Base-by-base conservation (phyloP, 768 basidiomycete genomes). In the Hemileccinum rubropunctum region DNA sequence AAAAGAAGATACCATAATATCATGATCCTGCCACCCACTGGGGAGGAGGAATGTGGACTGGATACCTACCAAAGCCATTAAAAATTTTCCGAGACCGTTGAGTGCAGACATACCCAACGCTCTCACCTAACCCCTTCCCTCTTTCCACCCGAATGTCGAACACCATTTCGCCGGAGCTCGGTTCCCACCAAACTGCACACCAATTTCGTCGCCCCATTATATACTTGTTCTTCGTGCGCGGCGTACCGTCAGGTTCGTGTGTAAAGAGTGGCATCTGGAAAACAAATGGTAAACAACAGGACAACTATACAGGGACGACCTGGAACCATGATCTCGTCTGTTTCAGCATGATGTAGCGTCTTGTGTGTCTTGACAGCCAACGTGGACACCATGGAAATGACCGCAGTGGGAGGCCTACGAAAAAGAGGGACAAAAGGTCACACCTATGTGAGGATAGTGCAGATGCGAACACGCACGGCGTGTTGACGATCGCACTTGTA, bases 401-500 rank as follows among this genome's bases (percentile, higher is more conserved):
- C 92, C 3, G 74, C 78, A 46, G 72, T 69, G 1, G 91, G 91
- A 13, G 88, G 89, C 30, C 70, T 73, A 48, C 18, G 9, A 40
- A 47, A 23, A 23, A 30, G 28, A 9, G 8, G 28, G 28, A 2
- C 4, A 30, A 9, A 30, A 23, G 10, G 17, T 32, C 52, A 48
- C 17, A 17, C 26, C 48, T 33, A 17, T 38, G 42, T 2, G 6
- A 23, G 21, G 3, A 12, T 14, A 13, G 13, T 26, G 33, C 15
- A 17, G 17, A 32, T 6, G 52, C 8, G 10, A n/a, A 12, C 21
- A 74, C 88, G 63, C 62, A 86, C 87, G 95, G 94, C 6, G 95
- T 97, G 63, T 97, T 95, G 42, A 99, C 95, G 55, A 99, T 98
- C 13, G 95, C 95, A 60, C 91, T 92, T 5, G 89, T 83, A 9